Base-by-base conservation (phyloP, 768 basidiomycete species). In the Termitomyces sp. region DNA sequence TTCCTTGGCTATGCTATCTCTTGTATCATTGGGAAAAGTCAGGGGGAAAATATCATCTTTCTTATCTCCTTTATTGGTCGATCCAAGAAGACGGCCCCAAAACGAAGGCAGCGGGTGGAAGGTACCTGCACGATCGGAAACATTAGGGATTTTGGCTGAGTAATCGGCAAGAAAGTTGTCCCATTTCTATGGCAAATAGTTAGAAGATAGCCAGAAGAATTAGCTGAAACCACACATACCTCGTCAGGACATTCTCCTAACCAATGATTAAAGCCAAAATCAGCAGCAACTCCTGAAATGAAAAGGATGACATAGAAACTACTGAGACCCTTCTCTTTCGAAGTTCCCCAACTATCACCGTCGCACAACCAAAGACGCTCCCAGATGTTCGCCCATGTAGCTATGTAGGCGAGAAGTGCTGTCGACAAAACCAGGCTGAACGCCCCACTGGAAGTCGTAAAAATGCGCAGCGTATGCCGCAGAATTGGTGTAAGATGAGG, bases 171-270 rank as follows among this genome's bases (percentile, higher is more conserved):
- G 80, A 59, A 86, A 88, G 22, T 70, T 74, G 62, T 89, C 85
- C 87, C 87, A 90, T 74, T 85, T 85, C 86, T 87, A 54, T 8
- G 18, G 10, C 12, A 44, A 27, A 18, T 52, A 30, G 34, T 46
- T 44, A 46, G 45, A n/a, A 58, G 1, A 42, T 20, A 32, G 30
- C 49, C 16, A 16, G 53, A 34, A 46, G 16, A 40, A 18, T 39
- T 20, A 16, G 9, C 55, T 27, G 14, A 44, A 22, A 53, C 7
- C 20, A 6, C 33, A 68, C 75, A 27, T 58, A 84, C 85, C 80
- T 88, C 79, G 63, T 88, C 87, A 14, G 87, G 87, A 70, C 83
- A 84, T 63, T 87, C 86, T 22, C 87, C 88, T 30, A 86, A 74
- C 71, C 76, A 79, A 51, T 69, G 67, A 32, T 72, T 71, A 43